Evolutionary conservation across 2,329 filamentous ascomycete species (phyloP), one percentile per base, ranked within the genome.

Genomic region (Talaromyces sp.): DNA sequence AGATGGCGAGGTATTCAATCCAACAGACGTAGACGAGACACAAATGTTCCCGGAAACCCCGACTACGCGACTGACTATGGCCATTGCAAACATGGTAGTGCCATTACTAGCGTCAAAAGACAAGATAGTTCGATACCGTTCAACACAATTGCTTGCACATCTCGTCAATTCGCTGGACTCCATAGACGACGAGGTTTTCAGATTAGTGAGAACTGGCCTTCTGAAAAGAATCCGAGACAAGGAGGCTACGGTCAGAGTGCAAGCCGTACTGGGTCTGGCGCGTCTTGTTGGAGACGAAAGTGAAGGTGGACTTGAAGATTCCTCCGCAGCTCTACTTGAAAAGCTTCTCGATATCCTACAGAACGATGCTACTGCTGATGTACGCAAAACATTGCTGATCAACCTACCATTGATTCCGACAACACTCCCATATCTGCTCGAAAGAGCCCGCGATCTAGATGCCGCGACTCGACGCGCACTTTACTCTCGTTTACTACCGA

Each of bases 351-450:
- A 96, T 71, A 89, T 96, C 35, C 84, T 98, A 70, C 93, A 96
- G 75, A 95, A 98, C 70, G 95, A 99, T 72, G 91, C 94, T 0
- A 96, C 92, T 70, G 93, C 94, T 2, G 95, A 99, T 72, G 95
- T 99, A 41, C 87, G 95, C 69, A 88, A 93, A 67, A 92, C 92
- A 9, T 84, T 99, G 11, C 84, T 99, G 2, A 85, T 95, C 50
- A 98, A 98, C 72, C 83, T 99, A n/a, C 93, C 93, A 0, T 89
- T 97, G 57, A 86, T 91, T 11, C 90, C 92, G 3, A 85, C 86
- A 33, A 96, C 93, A 0, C 83, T 98, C 4, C 92, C 92, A 8
- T 96, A 90, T 72, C 85, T 99, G 3, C 85, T 99, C 11, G 95
- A 99, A 78, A 86, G 95, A 68, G 94, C 95, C 16, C 85, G 95